Conservation (phyloP, 2,329 filamentous ascomycete genomes). For the Eurotiales sp. region DNA sequence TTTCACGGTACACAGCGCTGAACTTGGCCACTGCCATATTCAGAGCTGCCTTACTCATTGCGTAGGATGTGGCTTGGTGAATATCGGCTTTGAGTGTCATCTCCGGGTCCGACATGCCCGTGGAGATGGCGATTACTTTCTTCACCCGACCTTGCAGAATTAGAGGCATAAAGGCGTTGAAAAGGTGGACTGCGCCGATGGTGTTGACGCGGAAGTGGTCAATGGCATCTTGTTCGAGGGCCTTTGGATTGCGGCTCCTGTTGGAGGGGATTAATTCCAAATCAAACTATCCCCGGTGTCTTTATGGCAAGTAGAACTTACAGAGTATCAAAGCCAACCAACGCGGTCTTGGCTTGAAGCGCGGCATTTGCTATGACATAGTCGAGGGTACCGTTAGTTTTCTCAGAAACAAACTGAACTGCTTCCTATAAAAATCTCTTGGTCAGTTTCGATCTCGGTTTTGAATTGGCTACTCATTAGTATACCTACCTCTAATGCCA, state of each 20-base stretch:
- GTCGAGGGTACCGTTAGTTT: slow-evolving; percentile 39
- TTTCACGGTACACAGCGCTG: slow-evolving; percentile 45
- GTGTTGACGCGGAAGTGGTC: slow-evolving; percentile 47
- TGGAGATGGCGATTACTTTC: slow-evolving; percentile 53
- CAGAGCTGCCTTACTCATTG: slow-evolving; percentile 50
- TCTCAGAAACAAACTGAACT: slow-evolving; percentile 13
- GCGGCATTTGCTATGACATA: slow-evolving; percentile 53
- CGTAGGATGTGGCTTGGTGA: slow-evolving; percentile 39
- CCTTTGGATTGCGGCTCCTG: slow-evolving; percentile 29
- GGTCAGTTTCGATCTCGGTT: slow-evolving; percentile 20
- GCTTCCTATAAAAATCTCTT: slow-evolving; percentile 3
- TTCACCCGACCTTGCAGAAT: slow-evolving; percentile 50
- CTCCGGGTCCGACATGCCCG: slow-evolving; percentile 47
- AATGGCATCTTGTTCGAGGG: slow-evolving; percentile 32
- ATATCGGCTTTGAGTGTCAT: slow-evolving; percentile 38
- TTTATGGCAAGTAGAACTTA: slow-evolving; percentile 24
- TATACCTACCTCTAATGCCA: slow-evolving; percentile 6
- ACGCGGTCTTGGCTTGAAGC: slow-evolving; percentile 23
- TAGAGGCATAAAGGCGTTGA: slow-evolving; percentile 53
- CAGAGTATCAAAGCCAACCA: slow-evolving; percentile 32
- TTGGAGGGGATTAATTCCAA: slow-evolving; percentile 7
- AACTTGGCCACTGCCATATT: slow-evolving; percentile 55
- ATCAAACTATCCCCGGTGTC: background rate
- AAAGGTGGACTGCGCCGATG: slow-evolving; percentile 50
- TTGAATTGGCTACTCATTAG: slow-evolving; percentile 23